Evolutionary conservation across 495 filamentous ascomycete genomes (phyloP).

Genomic region (Aspergillus egyptiacus): DNA sequence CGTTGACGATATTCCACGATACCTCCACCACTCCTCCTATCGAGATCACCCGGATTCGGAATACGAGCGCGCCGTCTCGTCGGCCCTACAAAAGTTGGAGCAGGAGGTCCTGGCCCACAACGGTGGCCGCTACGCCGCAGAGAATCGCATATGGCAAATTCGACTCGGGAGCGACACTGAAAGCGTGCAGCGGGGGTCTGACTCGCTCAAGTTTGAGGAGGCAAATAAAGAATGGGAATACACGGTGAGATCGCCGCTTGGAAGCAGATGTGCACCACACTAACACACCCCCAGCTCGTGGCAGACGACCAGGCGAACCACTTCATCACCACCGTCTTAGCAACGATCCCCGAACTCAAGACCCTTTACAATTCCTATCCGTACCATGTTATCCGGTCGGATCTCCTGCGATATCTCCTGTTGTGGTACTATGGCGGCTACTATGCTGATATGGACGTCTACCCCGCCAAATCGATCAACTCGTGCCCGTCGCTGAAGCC

Average conservation of each 20-base stretch:
- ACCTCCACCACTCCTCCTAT: constrained; percentile 28
- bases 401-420: constrained; percentile 46
- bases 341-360: constrained; percentile 28
- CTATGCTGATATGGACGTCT: constrained; percentile 46
- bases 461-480: constrained; percentile 27
- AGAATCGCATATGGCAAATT: constrained; percentile 35
- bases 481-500: constrained; percentile 27
- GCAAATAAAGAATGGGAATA: constrained; percentile 31
- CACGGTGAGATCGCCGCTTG: constrained; percentile 14
- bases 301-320: constrained; percentile 25
- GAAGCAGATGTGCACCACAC: neutral
- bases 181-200: constrained; percentile 17
- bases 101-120: constrained; percentile 7
- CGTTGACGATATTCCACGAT: constrained; percentile 22
- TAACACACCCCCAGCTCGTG: constrained; percentile 19
- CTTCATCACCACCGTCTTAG: constrained; percentile 25
- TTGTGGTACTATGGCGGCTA: constrained; percentile 46
- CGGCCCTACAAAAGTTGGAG: constrained; percentile 27
- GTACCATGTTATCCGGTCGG: constrained; percentile 35
- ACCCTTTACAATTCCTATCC: constrained; percentile 31
- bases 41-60: constrained; percentile 25
- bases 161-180: constrained; percentile 12
- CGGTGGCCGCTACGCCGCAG: constrained; percentile 3
- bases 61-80: constrained; percentile 24
- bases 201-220: constrained; percentile 27